Evolutionary conservation across 306 rosid species (phyloP).

Genomic region (Begonia loranthoides): DNA sequence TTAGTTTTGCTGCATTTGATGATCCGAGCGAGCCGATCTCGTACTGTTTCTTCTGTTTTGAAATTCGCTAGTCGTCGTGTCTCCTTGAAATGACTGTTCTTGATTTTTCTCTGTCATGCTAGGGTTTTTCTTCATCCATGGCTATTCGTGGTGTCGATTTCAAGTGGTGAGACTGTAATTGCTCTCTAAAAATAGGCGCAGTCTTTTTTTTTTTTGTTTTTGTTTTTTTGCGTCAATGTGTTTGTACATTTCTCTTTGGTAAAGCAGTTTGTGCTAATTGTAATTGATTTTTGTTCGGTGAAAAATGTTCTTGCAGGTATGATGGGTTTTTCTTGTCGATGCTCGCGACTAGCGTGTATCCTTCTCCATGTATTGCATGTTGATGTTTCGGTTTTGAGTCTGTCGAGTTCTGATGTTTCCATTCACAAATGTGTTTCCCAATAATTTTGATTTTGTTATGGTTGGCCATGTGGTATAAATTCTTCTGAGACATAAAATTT

Average conservation of each 20-base stretch:
- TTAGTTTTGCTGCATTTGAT: not conserved
- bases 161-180: conserved; percentile 49
- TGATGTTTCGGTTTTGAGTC: not conserved
- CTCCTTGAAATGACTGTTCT: conserved; percentile 10
- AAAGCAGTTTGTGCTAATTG: not conserved
- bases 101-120: conserved; percentile 12
- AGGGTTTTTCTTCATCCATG: conserved; percentile 39
- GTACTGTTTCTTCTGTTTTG: not conserved
- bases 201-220: not conserved
- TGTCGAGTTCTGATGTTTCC: not conserved
- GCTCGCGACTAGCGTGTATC: conserved; percentile 75
- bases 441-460: not conserved
- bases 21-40: not conserved
- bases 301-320: conserved; percentile 11
- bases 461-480: too few species aligned
- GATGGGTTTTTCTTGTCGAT: conserved; percentile 96
- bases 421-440: not conserved
- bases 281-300: not conserved
- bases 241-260: not conserved
- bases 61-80: conserved; percentile 11
- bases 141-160: conserved; percentile 89
- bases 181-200: not conserved
- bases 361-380: not conserved
- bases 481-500: too few species aligned
- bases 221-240: not conserved